A percentile compares a stretch with the other conserved stretches of the same genome.
Evolutionary conservation across 352 stramenopile species (phyloP).

Genomic region (Lagenidium giganteum): DNA sequence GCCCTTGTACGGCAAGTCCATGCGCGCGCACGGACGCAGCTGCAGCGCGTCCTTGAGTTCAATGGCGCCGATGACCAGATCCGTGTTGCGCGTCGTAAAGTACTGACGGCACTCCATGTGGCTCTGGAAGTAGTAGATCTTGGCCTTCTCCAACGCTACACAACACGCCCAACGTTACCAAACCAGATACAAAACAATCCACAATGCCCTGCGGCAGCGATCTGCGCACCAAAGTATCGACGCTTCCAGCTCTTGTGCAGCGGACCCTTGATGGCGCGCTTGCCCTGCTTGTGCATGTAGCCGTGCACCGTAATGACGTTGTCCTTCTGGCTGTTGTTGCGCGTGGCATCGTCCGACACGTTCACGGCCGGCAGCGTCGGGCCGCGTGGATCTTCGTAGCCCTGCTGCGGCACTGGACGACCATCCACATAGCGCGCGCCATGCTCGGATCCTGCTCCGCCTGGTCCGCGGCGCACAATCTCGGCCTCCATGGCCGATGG

Average conservation of each 20-base stretch:
- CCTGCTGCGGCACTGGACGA: slow-evolving; percentile 34
- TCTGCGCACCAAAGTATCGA: slow-evolving; percentile 74
- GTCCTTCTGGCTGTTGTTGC: slow-evolving; percentile 25
- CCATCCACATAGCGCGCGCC: slow-evolving; percentile 21
- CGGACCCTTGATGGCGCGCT: slow-evolving; percentile 70
- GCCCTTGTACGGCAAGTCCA: slow-evolving; percentile 68
- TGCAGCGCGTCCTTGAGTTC: slow-evolving; percentile 76
- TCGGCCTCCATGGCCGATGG: slow-evolving; percentile 31
- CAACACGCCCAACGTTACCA: too few relatives aligned
- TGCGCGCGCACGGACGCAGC: slow-evolving; percentile 54
- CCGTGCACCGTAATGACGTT: slow-evolving; percentile 79
- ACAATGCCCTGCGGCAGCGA: too few relatives aligned
- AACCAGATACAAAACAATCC: too few relatives aligned
- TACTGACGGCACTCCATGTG: slow-evolving; percentile 74
- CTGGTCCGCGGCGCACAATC: slow-evolving; percentile 18
- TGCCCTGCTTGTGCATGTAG: slow-evolving; percentile 84
- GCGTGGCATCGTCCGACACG: slow-evolving; percentile 43
- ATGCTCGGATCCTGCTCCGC: too few relatives aligned
- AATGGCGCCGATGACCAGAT: slow-evolving; percentile 61
- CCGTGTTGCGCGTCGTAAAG: slow-evolving; percentile 68
- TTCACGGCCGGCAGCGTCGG: slow-evolving; percentile 39
- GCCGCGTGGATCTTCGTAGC: slow-evolving; percentile 40
- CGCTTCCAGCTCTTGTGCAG: slow-evolving; percentile 81
- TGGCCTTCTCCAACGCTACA: slow-evolving; percentile 58
- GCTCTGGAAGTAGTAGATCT: slow-evolving; percentile 83